Percentiles rank a stretch among this genome's conserved stretches.
Conservation (phyloP, 2,329 filamentous ascomycete species). For the Diplodia mutila region DNA sequence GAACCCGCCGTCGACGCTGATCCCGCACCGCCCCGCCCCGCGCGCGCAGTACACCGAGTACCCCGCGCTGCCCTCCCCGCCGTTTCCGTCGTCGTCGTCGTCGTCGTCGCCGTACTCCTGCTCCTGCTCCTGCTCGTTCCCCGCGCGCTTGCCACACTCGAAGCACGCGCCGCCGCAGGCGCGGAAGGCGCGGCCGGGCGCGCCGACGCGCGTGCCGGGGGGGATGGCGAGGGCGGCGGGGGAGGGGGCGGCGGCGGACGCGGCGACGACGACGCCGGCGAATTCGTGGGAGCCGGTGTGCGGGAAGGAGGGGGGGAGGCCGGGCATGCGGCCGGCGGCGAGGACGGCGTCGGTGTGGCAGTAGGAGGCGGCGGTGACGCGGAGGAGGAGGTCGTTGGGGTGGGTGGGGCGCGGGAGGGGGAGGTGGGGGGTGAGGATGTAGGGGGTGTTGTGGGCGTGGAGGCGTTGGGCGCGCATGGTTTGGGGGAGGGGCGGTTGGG, state of each 20-base stretch:
- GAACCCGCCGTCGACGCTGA: slow-evolving; percentile 46
- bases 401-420: slow-evolving; percentile 38
- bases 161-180: too few species aligned
- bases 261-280: slow-evolving; percentile 50
- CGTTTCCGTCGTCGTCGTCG: slow-evolving; percentile 45
- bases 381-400: slow-evolving; percentile 51
- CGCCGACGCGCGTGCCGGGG: slow-evolving; percentile 40
- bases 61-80: too few species aligned
- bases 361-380: slow-evolving; percentile 53
- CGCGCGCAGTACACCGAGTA: too few species aligned
- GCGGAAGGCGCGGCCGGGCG: too few species aligned
- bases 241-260: too few species aligned
- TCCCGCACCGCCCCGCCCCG: too few species aligned
- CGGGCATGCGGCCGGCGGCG: slow-evolving; percentile 40
- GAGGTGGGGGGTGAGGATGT: slow-evolving; percentile 40
- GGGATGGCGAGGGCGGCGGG: slow-evolving; percentile 31
- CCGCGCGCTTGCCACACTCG: slow-evolving; percentile 44
- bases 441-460: slow-evolving; percentile 48
- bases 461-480: slow-evolving; percentile 49
- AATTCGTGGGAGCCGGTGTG: slow-evolving; percentile 54
- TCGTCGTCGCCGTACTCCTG: too few species aligned
- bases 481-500: slow-evolving; percentile 13
- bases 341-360: slow-evolving; percentile 51
- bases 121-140: slow-evolving; percentile 35
- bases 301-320: slow-evolving; percentile 45